Evolutionary conservation across 768 basidiomycete genomes (phyloP).

Genomic region (Saitozyma sp.): DNA sequence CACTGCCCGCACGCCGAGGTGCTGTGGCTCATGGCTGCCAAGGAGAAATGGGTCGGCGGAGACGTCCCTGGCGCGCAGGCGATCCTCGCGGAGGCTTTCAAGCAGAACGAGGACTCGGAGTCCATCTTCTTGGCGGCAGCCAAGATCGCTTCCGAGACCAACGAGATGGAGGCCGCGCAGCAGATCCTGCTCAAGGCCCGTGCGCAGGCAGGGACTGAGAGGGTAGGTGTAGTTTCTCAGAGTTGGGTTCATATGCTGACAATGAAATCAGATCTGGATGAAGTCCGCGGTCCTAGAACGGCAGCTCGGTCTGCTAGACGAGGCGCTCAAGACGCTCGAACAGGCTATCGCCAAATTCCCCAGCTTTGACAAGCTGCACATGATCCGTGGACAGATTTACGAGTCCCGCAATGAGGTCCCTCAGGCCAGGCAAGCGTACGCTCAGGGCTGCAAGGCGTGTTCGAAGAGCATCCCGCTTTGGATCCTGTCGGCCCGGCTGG

Average conservation of each 20-base stretch:
- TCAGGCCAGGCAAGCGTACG: constrained; percentile 75
- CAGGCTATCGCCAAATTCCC: constrained; percentile 81
- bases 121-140: constrained; percentile 97
- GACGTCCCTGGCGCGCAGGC: constrained; percentile 88
- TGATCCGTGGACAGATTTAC: constrained; percentile 94
- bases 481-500: constrained; percentile 83
- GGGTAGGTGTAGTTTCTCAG: constrained; percentile 59
- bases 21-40: constrained; percentile 96
- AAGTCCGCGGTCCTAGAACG: constrained; percentile 95
- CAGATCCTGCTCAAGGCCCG: constrained; percentile 85
- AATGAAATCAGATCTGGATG: constrained; percentile 83
- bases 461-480: constrained; percentile 82
- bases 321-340: constrained; percentile 69
- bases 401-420: constrained; percentile 60
- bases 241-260: constrained; percentile 1
- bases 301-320: constrained; percentile 73
- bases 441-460: constrained; percentile 79
- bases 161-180: constrained; percentile 79
- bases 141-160: constrained; percentile 94
- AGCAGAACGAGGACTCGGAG: constrained; percentile 94
- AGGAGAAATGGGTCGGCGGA: constrained; percentile 90
- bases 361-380: constrained; percentile 86
- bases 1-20: constrained; percentile 95
- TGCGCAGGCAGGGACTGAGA: constrained; percentile 84
- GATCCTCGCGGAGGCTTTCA: constrained; percentile 84